Conservation (phyloP, 768 basidiomycete species). For the Tricholoma matsutake region DNA sequence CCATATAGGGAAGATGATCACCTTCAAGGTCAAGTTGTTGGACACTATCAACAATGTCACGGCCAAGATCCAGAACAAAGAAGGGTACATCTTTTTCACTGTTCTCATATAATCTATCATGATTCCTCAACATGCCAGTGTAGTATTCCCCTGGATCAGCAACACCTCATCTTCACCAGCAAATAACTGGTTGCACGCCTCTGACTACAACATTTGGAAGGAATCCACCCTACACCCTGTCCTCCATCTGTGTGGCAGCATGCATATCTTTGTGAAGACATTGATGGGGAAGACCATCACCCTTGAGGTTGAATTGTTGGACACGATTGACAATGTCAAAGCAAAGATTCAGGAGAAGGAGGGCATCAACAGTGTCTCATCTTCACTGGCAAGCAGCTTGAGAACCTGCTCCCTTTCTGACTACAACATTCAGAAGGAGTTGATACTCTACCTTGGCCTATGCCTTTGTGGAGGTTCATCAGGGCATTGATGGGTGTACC, state of each 20-base stretch:
- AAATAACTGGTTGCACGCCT: slow-evolving; percentile 18
- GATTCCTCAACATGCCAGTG: neutral
- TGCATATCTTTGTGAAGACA: neutral
- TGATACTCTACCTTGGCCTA: slow-evolving; percentile 48
- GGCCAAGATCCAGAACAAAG: slow-evolving; percentile 15
- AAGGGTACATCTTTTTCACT: slow-evolving; percentile 1
- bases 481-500: neutral
- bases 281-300: neutral
- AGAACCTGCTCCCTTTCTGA: slow-evolving; percentile 67
- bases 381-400: slow-evolving; percentile 76
- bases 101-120: neutral
- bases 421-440: slow-evolving; percentile 60
- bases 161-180: slow-evolving; percentile 15
- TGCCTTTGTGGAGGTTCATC: neutral
- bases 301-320: neutral
- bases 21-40: slow-evolving; percentile 6
- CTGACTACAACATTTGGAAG: slow-evolving; percentile 18
- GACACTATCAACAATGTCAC: slow-evolving; percentile 23
- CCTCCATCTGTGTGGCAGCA: slow-evolving; percentile 12
- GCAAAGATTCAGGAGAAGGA: slow-evolving; percentile 22
- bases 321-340: slow-evolving; percentile 21
- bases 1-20: slow-evolving; percentile 11
- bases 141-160: slow-evolving; percentile 14
- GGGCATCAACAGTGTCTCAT: slow-evolving; percentile 69
- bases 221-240: slow-evolving; percentile 27